Percentiles rank a stretch among this genome's conserved stretches.
These are phyloP conservation scores for Mycena belliarum DNA, from an alignment of 768 basidiomycete genomes.

Conservation along the genomic window DNA sequence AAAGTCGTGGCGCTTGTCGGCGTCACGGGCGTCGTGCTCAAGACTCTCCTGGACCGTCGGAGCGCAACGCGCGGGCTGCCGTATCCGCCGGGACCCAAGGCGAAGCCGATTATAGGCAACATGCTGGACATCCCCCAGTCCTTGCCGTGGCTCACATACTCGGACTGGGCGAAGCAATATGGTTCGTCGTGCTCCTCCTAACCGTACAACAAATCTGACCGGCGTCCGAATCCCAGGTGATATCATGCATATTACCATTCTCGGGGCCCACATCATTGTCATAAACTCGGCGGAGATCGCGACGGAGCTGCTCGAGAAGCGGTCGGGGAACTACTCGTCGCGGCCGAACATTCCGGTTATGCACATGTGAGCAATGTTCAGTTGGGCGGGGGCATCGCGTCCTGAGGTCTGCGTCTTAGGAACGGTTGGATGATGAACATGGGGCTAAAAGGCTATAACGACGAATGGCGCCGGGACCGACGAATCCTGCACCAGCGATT, in stretches of 20 bases:
- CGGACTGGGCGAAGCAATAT: slow-evolving; percentile 20
- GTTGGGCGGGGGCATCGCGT: not conserved
- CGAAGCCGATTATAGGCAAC: slow-evolving; percentile 28
- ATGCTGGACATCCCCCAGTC: slow-evolving; percentile 23
- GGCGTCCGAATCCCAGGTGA: slow-evolving; percentile 27
- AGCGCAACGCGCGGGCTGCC: slow-evolving; percentile 17
- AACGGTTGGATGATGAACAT: slow-evolving; percentile 25
- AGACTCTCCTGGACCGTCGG: slow-evolving; percentile 5
- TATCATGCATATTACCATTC: slow-evolving; percentile 34
- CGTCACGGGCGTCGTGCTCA: slow-evolving; percentile 8
- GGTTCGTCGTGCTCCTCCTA: slow-evolving; percentile 1
- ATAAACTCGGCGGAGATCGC: slow-evolving; percentile 34
- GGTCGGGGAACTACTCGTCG: slow-evolving; percentile 42
- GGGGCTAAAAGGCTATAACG: slow-evolving; percentile 22
- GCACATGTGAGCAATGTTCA: slow-evolving; percentile 19
- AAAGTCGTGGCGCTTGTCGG: slow-evolving; percentile 8
- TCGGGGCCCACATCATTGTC: slow-evolving; percentile 40
- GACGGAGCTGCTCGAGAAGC: slow-evolving; percentile 41
- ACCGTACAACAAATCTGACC: not conserved
- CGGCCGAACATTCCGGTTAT: slow-evolving; percentile 31
- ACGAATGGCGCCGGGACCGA: slow-evolving; percentile 22
- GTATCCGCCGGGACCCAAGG: slow-evolving; percentile 30
- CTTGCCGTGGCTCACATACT: slow-evolving; percentile 25
- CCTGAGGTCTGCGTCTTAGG: not conserved
- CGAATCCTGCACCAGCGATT: slow-evolving; percentile 24